phyloP scores from a whole-genome alignment of 2,329 filamentous ascomycete genomes.

The Fusarium oligoseptatum region DNA sequence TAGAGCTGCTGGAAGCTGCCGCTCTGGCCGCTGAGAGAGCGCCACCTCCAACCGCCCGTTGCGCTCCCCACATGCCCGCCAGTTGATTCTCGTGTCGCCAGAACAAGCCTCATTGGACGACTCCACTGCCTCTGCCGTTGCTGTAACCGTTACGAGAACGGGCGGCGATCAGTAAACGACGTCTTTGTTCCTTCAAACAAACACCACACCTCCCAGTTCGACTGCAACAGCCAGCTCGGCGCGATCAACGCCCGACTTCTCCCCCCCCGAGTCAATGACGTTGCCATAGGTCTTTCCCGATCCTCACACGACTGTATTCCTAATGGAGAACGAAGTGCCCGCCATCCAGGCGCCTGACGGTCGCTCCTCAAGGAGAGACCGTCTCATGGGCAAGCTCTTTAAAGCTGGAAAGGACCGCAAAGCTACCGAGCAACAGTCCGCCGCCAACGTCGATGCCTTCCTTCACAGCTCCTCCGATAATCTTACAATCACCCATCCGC shows the following conservation, averaged over 20 bases:
- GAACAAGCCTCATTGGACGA: constrained; percentile 47
- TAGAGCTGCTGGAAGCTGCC: constrained; percentile 25
- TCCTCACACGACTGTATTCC: constrained; percentile 34
- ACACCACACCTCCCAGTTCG: constrained; percentile 22
- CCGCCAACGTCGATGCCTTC: constrained; percentile 69
- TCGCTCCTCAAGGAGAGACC: constrained; percentile 62
- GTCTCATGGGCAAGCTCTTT: constrained; percentile 75
- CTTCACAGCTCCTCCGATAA: constrained; percentile 69
- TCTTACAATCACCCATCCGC: constrained; percentile 65
- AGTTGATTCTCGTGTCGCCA: constrained; percentile 47
- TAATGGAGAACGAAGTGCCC: constrained; percentile 62
- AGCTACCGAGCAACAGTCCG: constrained; percentile 51
- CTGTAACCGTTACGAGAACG: constrained; percentile 39
- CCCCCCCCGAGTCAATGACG: constrained; percentile 47
- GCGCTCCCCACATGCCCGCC: constrained; percentile 47
- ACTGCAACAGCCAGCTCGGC: constrained; percentile 27
- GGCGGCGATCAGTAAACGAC: constrained; percentile 26
- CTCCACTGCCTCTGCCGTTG: constrained; percentile 44
- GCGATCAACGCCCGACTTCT: constrained; percentile 31
- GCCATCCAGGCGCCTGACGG: constrained; percentile 55
- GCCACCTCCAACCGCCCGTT: constrained; percentile 44
- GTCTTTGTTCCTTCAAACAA: constrained; percentile 25
- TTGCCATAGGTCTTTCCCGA: constrained; percentile 35
- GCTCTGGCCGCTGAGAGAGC: constrained; percentile 37
- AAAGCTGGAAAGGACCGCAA: constrained; percentile 59